phyloP scores from a whole-genome alignment of 371 early-diverging fungal species.

The Rhizopus microsporus region DNA sequence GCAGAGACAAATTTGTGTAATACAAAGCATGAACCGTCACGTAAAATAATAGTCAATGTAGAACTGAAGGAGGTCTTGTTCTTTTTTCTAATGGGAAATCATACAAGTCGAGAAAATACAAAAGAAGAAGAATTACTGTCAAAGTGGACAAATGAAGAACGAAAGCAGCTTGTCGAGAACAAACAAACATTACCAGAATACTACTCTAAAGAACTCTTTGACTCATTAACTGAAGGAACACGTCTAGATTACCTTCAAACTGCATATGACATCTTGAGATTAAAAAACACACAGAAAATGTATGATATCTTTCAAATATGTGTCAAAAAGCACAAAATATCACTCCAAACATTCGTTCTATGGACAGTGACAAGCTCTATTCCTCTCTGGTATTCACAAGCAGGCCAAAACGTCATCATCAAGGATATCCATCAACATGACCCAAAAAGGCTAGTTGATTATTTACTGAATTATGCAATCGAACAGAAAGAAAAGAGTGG shows the following conservation, averaged over 20 bases:
- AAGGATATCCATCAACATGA: too few species aligned
- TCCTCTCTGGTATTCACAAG: conserved; percentile 38
- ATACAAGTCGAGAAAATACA: conserved; percentile 13
- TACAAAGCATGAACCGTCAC: too few species aligned
- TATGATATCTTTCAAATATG: conserved; percentile 15
- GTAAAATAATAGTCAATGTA: too few species aligned
- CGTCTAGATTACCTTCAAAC: not conserved
- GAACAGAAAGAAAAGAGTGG: conserved; percentile 17
- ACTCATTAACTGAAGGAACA: not conserved
- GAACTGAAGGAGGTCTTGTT: too few species aligned
- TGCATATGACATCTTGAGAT: not conserved
- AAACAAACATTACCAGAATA: conserved; percentile 4
- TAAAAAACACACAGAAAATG: conserved; percentile 1
- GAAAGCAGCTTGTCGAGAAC: conserved; percentile 2
- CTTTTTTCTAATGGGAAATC: conserved; percentile 21
- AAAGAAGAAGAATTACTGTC: conserved; percentile 12
- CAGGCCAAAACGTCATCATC: conserved; percentile 6
- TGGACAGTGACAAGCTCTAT: conserved; percentile 24
- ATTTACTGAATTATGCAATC: conserved; percentile 21
- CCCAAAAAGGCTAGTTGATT: conserved; percentile 13
- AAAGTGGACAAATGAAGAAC: conserved; percentile 10
- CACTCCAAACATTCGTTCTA: conserved; percentile 28
- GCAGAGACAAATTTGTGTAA: too few species aligned
- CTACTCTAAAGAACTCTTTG: not conserved
- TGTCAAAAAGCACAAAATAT: conserved; percentile 9